These are phyloP conservation scores for Penicillium glabrum DNA, from an alignment of 2,329 filamentous ascomycete genomes.

Conservation along the genomic window DNA sequence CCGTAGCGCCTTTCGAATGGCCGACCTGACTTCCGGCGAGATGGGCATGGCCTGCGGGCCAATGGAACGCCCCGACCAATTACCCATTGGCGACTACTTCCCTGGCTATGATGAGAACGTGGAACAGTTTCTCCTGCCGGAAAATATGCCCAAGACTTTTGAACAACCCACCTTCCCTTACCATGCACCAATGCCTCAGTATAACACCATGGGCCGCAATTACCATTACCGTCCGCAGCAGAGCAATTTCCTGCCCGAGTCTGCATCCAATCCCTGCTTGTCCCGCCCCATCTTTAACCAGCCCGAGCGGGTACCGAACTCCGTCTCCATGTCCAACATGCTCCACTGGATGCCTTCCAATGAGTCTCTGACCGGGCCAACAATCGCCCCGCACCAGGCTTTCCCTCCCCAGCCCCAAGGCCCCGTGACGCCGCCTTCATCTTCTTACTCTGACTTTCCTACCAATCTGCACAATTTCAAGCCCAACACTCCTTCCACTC, in stretches of 20 bases:
- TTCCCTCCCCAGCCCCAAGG: slow-evolving; percentile 18
- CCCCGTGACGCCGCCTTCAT: slow-evolving; percentile 38
- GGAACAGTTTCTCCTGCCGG: slow-evolving; percentile 39
- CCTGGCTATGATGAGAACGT: slow-evolving; percentile 39
- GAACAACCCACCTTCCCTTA: slow-evolving; percentile 34
- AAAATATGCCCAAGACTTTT: slow-evolving; percentile 38
- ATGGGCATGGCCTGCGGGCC: slow-evolving; percentile 34
- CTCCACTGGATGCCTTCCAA: slow-evolving; percentile 35
- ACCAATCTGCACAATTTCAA: slow-evolving; percentile 35
- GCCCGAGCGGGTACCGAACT: slow-evolving; percentile 33
- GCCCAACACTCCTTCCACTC: slow-evolving; percentile 37
- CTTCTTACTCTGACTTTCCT: slow-evolving; percentile 40
- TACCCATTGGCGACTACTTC: slow-evolving; percentile 37
- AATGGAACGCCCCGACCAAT: slow-evolving; percentile 35
- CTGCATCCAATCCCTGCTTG: slow-evolving; percentile 39
- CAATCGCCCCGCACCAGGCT: slow-evolving; percentile 38
- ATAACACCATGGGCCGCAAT: slow-evolving; percentile 35
- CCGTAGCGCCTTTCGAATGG: slow-evolving; percentile 36
- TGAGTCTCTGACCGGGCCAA: slow-evolving; percentile 36
- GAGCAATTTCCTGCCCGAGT: slow-evolving; percentile 37
- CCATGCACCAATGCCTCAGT: slow-evolving; percentile 35
- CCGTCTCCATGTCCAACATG: slow-evolving; percentile 40
- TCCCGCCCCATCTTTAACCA: slow-evolving; percentile 41
- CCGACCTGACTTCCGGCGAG: slow-evolving; percentile 35
- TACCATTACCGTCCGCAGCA: slow-evolving; percentile 35